A percentile compares a stretch with the other conserved stretches of the same genome.
phyloP scores from a whole-genome alignment of 2,329 filamentous ascomycete species.

The Aureobasidium uvarum region DNA sequence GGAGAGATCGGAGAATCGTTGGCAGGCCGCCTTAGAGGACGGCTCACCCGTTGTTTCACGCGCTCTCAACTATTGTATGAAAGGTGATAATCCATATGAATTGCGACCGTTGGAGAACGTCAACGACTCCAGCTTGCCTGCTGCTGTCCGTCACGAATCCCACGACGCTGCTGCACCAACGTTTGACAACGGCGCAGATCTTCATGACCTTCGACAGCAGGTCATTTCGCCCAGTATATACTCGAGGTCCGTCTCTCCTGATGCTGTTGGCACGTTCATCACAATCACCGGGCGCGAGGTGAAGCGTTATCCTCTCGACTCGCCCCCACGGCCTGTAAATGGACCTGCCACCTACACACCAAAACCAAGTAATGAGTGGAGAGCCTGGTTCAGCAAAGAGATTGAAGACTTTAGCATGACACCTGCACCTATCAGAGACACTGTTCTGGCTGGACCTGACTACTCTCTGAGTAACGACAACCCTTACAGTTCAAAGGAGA shows the following conservation, averaged over 20 bases:
- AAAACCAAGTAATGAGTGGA: constrained; percentile 47
- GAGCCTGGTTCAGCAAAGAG: constrained; percentile 48
- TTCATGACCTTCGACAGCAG: constrained; percentile 24
- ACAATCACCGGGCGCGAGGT: constrained; percentile 47
- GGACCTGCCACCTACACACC: constrained; percentile 31
- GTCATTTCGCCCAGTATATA: constrained; percentile 50
- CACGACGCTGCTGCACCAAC: constrained; percentile 4
- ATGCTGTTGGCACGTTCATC: constrained; percentile 41
- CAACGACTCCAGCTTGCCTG: constrained; percentile 25
- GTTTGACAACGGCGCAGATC: constrained; percentile 13
- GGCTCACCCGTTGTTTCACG: constrained; percentile 36
- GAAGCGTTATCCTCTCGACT: constrained; percentile 43
- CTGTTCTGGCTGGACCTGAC: constrained; percentile 32
- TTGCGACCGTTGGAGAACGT: constrained; percentile 32
- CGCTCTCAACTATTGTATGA: constrained; percentile 32
- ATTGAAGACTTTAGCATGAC: constrained; percentile 41
- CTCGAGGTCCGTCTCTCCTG: constrained; percentile 41
- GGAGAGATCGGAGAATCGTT: constrained; percentile 42
- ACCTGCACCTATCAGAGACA: constrained; percentile 34
- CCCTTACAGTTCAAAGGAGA: constrained; percentile 20
- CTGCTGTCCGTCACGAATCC: constrained; percentile 20
- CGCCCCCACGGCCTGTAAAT: constrained; percentile 26
- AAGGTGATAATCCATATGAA: constrained; percentile 37
- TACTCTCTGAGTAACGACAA: not conserved
- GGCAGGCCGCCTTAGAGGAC: constrained; percentile 45